Base-by-base conservation (phyloP, 164 flowering plant species). In the Hamamelis virginiana region DNA sequence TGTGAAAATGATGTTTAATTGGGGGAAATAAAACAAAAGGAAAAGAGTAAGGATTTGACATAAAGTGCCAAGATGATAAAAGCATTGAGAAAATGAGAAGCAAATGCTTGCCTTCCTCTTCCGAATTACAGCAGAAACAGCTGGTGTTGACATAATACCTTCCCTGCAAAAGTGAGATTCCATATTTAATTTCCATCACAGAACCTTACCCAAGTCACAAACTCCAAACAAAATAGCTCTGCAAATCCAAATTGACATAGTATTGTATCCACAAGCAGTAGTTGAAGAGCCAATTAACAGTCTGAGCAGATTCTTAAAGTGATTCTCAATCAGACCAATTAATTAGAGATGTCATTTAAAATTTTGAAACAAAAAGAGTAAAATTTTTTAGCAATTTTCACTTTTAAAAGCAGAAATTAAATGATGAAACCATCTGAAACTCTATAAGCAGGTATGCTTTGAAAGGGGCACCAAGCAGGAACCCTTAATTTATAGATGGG, bases 71-170 rank as follows among this genome's bases (percentile, higher is more conserved):
- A 66, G 58, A 53, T 67, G 46, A 53, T 11, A 43, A 66, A 45
- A 74, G 38, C 12, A 48, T 1, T 52, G 51, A 68, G 27, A 22
- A 4, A 56, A 16, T 13, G 25, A 11, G 27, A 45, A 22, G 56
- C 23, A 66, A 4, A 71, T 45, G 74, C 82, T 80, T 81, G 77
- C 98, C 96, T 95, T 85, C 71, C 79, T 80, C 85, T 92, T 90
- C 72, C 99, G 76, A 60, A 95, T 95, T 22, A 95, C 96, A 77
- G 97, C 99, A 76, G 99, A 95, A 74, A 92, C 97, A 73, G 99
- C 99, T 59, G 99, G 99, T 23, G 99, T 95, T 56, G 99, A 95
- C 86, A 92, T 13, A 57, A 95, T 78, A 58, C 99, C 99, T 19
- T 95, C 99, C 90, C 99, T 95, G 90, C 73, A 76, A 77, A 41